Evolutionary conservation across 352 stramenopile genomes (phyloP).

Genomic region (Pythium sukuiense): DNA sequence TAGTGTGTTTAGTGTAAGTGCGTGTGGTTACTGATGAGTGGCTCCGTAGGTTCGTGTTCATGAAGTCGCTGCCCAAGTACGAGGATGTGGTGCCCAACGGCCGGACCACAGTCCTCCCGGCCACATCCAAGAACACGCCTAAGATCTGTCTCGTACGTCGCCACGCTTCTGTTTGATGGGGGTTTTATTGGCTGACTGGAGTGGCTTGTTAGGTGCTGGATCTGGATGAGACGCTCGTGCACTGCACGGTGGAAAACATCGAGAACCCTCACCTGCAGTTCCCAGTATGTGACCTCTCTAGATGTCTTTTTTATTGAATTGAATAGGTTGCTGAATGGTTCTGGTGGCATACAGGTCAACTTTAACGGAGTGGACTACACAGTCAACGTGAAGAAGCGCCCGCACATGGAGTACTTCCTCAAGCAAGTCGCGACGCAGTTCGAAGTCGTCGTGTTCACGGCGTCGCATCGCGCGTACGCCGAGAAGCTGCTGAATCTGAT

Average conservation of each 20-base stretch:
- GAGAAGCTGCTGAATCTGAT: conserved; percentile 97
- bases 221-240: conserved; percentile 99
- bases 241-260: conserved; percentile 97
- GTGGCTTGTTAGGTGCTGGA: conserved; percentile 86
- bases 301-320: too few species aligned
- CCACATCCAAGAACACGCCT: conserved; percentile 48
- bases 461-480: conserved; percentile 94
- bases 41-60: conserved; percentile 76
- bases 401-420: conserved; percentile 96
- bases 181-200: background rate
- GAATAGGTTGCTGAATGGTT: background rate
- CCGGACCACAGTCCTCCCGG: conserved; percentile 54
- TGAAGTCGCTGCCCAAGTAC: conserved; percentile 84
- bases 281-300: too few species aligned
- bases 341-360: conserved; percentile 47
- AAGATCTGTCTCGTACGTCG: conserved; percentile 68
- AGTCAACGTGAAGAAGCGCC: conserved; percentile 97
- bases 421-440: conserved; percentile 91
- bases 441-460: conserved; percentile 99
- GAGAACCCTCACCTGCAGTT: conserved; percentile 95
- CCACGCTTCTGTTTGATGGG: background rate
- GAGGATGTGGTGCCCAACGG: conserved; percentile 61
- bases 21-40: background rate
- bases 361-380: conserved; percentile 96
- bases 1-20: background rate